Evolutionary conservation across 2,329 filamentous ascomycete species (phyloP), one percentile per base, ranked within the genome.

Genomic region (Furcasterigmium sp.): DNA sequence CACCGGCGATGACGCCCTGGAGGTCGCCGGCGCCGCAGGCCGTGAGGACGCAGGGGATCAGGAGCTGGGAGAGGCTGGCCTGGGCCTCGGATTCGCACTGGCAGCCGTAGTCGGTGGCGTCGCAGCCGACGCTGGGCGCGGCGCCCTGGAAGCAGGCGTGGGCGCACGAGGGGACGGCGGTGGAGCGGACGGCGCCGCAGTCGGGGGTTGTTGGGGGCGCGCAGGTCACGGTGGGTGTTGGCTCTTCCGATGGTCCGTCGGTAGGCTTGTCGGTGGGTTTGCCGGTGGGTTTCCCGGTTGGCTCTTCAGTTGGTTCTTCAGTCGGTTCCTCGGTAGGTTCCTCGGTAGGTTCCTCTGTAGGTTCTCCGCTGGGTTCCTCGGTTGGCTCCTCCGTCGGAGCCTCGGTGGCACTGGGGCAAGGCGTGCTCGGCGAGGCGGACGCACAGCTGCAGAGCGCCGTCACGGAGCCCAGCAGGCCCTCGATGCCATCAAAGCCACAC

Each of bases 11-110:
- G 5, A 61, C 54, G 18, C 47, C 54, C 13, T 47, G 48, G 18
- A 59, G 44, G 2, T 52, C 51, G 3, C 44, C 49, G 6, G 52
- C 35, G 1, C 49, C 51, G 30, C 58, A 61, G 3, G 51, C 54
- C 1, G 51, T 57, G 2, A 51, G 49, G 2, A 61, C 56, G 38
- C 58, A 61, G 9, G 58, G 57, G 13, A 55, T 48, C 23, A 59
- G 48, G 19, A 55, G 46, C 26, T 47, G 37, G 3, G 55, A 54
- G 2, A 61, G 44, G 10, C 46, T 49, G 19, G 47, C 44, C 37
- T 55, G 52, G 8, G 53, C 51, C 6, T 50, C 52, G 11, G 50
- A 41, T 14, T 53, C 41, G 41, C 57, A 61, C 20, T 59, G 56
- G 18, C 57, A 61, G 8, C 48, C 49, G 30, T 53, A 60, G 46